Conservation (phyloP, 148 eudicot genomes). For the Rhododendron simsii region DNA sequence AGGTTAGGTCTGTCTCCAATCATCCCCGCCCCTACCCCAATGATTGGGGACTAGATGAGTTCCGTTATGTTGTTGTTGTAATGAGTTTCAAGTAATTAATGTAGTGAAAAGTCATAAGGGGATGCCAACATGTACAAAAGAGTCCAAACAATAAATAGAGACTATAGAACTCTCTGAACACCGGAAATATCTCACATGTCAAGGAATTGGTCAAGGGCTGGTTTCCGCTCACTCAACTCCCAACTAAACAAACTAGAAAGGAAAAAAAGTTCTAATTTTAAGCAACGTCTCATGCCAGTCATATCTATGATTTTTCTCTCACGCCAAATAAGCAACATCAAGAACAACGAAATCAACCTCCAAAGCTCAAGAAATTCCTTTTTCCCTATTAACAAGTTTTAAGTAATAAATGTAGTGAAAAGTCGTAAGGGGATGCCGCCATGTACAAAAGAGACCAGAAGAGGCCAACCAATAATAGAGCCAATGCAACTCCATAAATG, state of each 20-base stretch:
- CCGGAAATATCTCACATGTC: background rate
- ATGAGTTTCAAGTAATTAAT: background rate
- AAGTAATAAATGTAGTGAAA: no score
- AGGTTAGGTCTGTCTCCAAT: no score
- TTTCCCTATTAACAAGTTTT: no score
- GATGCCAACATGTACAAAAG: background rate
- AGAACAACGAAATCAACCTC: no score
- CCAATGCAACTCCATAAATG: no score
- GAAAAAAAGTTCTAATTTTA: background rate
- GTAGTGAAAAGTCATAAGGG: background rate
- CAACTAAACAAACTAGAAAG: background rate
- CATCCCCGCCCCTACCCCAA: no score
- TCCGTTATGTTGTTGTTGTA: no score
- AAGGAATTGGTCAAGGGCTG: background rate
- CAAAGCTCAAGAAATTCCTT: no score
- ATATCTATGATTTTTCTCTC: background rate
- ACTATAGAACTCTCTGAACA: background rate
- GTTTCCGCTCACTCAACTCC: background rate
- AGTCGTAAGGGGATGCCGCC: no score
- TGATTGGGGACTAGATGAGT: no score
- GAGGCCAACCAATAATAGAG: no score
- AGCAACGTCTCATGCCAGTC: background rate
- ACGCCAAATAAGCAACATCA: background rate
- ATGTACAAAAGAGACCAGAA: no score
- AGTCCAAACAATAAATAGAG: background rate